phyloP scores from a whole-genome alignment of 2,329 filamentous ascomycete genomes.

The Sporothrix curviconia region DNA sequence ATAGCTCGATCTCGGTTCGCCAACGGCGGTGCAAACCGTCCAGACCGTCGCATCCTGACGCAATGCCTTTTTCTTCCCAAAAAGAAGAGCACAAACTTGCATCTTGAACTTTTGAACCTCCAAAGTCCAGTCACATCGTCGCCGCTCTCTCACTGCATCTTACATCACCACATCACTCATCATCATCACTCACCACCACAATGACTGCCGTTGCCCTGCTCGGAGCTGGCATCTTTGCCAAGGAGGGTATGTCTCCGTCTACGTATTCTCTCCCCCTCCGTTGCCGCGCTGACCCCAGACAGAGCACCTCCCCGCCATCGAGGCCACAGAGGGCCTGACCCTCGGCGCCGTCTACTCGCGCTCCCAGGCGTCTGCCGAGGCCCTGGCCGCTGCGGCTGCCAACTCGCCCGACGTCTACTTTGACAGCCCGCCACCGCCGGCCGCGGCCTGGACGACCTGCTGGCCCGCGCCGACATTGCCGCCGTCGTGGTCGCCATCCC shows the following conservation, averaged over 20 bases:
- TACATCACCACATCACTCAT: background rate
- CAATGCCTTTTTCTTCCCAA: too few relatives aligned
- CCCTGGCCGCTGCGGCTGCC: background rate
- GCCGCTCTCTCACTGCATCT: too few relatives aligned
- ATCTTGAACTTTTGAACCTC: background rate
- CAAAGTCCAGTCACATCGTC: background rate
- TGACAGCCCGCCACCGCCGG: constrained; percentile 34
- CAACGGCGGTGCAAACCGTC: too few relatives aligned
- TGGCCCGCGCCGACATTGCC: constrained; percentile 42
- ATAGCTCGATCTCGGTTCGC: too few relatives aligned
- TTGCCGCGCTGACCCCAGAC: background rate
- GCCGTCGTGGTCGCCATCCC: constrained; percentile 52
- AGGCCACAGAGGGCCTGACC: constrained; percentile 38
- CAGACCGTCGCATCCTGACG: too few relatives aligned
- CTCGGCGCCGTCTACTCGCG: constrained; percentile 62
- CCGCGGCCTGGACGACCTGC: constrained; percentile 38
- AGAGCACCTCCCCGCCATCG: constrained; percentile 38
- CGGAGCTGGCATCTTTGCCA: constrained; percentile 1
- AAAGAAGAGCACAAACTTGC: too few relatives aligned
- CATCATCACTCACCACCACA: background rate
- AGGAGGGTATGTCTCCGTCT: background rate
- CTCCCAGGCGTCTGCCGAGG: constrained; percentile 45
- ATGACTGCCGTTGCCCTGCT: background rate
- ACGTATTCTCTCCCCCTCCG: background rate
- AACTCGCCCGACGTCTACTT: constrained; percentile 43